Evolutionary conservation across 2,329 filamentous ascomycete genomes (phyloP).

Genomic region (Ceratocystiopsis brevicomis): DNA sequence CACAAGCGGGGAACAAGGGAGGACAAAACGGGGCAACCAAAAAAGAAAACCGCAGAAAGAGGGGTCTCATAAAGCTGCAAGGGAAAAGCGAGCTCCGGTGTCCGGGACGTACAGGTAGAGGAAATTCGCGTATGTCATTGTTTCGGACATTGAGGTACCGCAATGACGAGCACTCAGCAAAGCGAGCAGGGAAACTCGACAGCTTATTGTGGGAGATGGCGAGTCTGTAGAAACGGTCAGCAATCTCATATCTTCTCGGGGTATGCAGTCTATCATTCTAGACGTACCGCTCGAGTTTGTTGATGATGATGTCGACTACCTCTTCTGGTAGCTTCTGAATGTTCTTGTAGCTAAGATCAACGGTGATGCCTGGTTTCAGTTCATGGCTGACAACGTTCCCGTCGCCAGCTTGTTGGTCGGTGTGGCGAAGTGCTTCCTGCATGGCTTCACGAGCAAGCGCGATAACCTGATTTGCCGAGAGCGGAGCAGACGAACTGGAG

Average conservation of each 20-base stretch:
- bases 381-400: conserved; percentile 39
- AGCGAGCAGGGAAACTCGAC: conserved; percentile 47
- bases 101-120: conserved; percentile 27
- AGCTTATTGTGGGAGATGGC: conserved; percentile 68
- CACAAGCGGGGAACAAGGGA: conserved; percentile 6
- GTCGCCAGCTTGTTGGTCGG: conserved; percentile 42
- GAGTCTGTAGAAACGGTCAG: conserved; percentile 29
- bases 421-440: conserved; percentile 45
- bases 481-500: conserved; percentile 21
- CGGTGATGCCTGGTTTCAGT: conserved; percentile 52
- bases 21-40: background rate
- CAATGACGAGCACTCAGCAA: conserved; percentile 57
- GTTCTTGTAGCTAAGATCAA: conserved; percentile 58
- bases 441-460: conserved; percentile 47
- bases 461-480: conserved; percentile 46
- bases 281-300: conserved; percentile 48
- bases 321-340: conserved; percentile 55
- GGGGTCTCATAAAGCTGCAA: no score
- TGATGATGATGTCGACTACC: conserved; percentile 55
- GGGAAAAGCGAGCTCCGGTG: no score
- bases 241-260: background rate
- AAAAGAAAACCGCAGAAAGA: background rate
- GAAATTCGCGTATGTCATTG: conserved; percentile 50
- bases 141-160: conserved; percentile 67
- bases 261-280: no score